Evolutionary conservation across 2,329 filamentous ascomycete genomes (phyloP).

Genomic region (Aspergillus aculeatus): DNA sequence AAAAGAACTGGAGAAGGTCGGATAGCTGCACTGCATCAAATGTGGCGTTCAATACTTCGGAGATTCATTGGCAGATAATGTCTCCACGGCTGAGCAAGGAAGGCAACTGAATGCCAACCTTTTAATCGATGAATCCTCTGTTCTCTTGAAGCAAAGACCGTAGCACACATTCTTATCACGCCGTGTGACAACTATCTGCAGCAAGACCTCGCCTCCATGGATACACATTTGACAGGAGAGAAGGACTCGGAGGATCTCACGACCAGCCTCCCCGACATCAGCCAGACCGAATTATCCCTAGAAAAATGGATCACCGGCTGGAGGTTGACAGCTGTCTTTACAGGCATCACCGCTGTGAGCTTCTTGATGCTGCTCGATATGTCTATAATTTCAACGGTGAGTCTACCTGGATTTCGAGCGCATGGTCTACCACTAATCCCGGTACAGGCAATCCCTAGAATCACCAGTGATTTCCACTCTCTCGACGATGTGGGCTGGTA

Average conservation of each 20-base stretch:
- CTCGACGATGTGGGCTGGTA: conserved; percentile 40
- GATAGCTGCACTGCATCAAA: neutral
- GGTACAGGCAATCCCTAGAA: conserved; percentile 47
- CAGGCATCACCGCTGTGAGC: conserved; percentile 42
- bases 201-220: neutral
- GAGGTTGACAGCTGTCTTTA: conserved; percentile 14
- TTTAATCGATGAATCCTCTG: neutral
- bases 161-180: neutral
- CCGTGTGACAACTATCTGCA: neutral
- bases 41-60: neutral
- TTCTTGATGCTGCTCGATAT: conserved; percentile 54
- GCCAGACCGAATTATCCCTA: neutral
- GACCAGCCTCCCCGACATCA: neutral
- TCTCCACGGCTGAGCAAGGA: neutral
- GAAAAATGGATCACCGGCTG: neutral
- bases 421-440: neutral
- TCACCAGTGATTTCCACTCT: conserved; percentile 45
- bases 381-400: conserved; percentile 54
- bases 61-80: neutral
- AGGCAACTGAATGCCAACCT: neutral
- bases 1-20: neutral
- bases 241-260: neutral
- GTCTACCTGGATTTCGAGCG: neutral
- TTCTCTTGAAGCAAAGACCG: neutral
- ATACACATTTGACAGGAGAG: neutral